phyloP scores from a whole-genome alignment of 2,329 filamentous ascomycete genomes.

The Capronia americana region DNA sequence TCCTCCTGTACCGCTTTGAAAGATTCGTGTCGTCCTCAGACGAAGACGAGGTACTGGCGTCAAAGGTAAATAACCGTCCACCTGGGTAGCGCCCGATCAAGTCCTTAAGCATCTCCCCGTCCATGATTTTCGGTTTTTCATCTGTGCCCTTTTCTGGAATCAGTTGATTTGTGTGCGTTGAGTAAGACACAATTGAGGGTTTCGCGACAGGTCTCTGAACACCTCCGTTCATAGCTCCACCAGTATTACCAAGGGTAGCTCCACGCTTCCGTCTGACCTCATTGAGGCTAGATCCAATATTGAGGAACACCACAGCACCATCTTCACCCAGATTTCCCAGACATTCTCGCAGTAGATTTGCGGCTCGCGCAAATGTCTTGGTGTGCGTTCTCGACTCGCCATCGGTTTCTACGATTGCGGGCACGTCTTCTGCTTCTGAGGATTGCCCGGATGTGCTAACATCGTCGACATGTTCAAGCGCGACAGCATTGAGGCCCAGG shows the following conservation, averaged over 20 bases:
- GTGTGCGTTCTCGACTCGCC: conserved; percentile 45
- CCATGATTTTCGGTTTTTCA: conserved; percentile 10
- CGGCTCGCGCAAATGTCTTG: conserved; percentile 56
- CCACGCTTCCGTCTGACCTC: conserved; percentile 13
- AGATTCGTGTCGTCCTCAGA: conserved; percentile 55
- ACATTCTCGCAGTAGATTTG: conserved; percentile 56
- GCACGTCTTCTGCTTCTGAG: conserved; percentile 46
- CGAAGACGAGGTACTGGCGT: conserved; percentile 52
- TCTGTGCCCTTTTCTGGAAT: conserved; percentile 26
- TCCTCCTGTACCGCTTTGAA: conserved; percentile 44
- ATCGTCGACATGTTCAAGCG: conserved; percentile 15
- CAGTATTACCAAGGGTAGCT: not conserved
- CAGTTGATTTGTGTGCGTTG: conserved; percentile 27
- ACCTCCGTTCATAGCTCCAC: not conserved
- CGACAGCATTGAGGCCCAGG: not conserved
- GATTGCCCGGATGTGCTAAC: conserved; percentile 31
- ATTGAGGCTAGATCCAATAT: conserved; percentile 39
- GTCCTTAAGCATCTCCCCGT: conserved; percentile 24
- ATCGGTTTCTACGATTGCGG: conserved; percentile 41
- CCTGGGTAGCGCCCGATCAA: conserved; percentile 54
- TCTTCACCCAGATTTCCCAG: conserved; percentile 51
- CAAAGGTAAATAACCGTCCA: conserved; percentile 58
- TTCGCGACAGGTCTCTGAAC: not conserved
- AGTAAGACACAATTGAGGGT: conserved; percentile 23
- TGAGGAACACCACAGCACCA: conserved; percentile 57